Evolutionary conservation across 2,329 filamentous ascomycete genomes (phyloP).

Genomic region (Aureobasidium musti): DNA sequence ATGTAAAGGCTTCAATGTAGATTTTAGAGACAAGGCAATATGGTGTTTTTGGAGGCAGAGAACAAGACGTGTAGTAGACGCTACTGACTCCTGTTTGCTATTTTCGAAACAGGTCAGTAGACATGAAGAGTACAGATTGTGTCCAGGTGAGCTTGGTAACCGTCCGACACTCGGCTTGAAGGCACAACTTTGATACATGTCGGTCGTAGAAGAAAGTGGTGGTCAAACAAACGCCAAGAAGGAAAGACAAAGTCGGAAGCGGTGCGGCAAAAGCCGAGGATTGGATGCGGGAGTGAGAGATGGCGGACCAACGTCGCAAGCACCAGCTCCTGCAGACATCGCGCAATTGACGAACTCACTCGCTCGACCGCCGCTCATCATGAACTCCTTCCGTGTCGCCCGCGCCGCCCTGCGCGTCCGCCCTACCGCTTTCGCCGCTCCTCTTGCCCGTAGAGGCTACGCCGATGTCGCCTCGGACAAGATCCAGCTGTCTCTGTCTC

Average conservation of each 20-base stretch:
- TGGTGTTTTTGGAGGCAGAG: neutral
- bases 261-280: constrained; percentile 20
- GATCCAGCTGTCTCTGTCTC: constrained; percentile 96
- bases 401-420: constrained; percentile 83
- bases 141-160: neutral
- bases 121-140: neutral
- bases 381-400: constrained; percentile 94
- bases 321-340: constrained; percentile 17
- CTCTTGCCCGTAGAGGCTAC: constrained; percentile 78
- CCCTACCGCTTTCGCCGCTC: constrained; percentile 70
- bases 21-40: neutral
- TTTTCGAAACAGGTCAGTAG: neutral
- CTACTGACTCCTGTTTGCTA: neutral
- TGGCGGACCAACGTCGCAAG: constrained; percentile 26
- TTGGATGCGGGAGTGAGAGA: constrained; percentile 25
- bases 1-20: neutral
- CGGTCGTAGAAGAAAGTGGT: neutral
- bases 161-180: neutral
- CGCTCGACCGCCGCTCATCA: constrained; percentile 50
- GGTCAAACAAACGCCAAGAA: constrained; percentile 12
- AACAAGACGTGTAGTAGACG: neutral
- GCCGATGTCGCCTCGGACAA: constrained; percentile 60
- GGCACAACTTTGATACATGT: neutral
- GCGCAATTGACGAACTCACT: constrained; percentile 27
- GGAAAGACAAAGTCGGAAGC: constrained; percentile 17